Percentiles rank a stretch among this genome's conserved stretches.
phyloP scores from a whole-genome alignment of 306 rosid species.

The Vicia villosa region DNA sequence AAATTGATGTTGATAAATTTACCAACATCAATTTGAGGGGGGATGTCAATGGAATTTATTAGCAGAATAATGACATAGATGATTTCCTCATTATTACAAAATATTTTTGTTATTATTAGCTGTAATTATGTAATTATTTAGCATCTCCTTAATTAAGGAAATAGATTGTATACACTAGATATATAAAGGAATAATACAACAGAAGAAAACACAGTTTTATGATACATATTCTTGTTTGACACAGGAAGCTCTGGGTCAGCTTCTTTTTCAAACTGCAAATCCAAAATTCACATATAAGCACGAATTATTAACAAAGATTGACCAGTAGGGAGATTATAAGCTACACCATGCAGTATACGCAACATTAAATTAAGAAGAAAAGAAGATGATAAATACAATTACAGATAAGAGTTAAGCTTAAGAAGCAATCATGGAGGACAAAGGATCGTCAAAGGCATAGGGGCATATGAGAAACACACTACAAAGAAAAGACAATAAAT shows the following conservation, averaged over 20 bases:
- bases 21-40: too few species aligned
- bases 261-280: conserved; percentile 68
- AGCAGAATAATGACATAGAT: too few species aligned
- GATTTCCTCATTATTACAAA: too few species aligned
- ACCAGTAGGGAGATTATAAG: conserved; percentile 23
- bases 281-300: conserved; percentile 44
- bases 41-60: too few species aligned
- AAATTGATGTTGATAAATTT: too few species aligned
- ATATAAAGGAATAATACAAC: too few species aligned
- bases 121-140: too few species aligned
- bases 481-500: conserved; percentile 17
- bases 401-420: conserved; percentile 21
- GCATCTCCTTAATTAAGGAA: too few species aligned
- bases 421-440: neutral
- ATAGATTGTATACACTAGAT: too few species aligned
- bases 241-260: conserved; percentile 97
- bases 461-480: neutral
- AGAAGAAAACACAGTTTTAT: too few species aligned
- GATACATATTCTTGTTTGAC: too few species aligned
- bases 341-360: neutral
- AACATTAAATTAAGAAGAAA: neutral
- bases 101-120: too few species aligned
- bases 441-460: neutral
- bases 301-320: conserved; percentile 35
- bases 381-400: neutral